Conservation (phyloP, 2,329 filamentous ascomycete species). For the Ascochyta koolunga region DNA sequence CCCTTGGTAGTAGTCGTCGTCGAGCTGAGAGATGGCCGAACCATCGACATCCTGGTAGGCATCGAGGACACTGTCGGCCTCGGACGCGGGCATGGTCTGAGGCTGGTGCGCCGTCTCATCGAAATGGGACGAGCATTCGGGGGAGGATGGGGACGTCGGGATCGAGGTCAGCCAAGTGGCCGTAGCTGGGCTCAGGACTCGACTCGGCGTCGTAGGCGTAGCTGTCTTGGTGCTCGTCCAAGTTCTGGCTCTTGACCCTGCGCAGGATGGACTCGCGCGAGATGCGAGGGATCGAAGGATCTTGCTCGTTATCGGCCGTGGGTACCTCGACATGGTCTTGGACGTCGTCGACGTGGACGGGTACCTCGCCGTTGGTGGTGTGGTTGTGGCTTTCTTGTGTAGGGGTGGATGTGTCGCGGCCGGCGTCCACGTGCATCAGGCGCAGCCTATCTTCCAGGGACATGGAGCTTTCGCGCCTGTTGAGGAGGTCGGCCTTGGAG, state of each 20-base stretch:
- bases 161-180: conserved; percentile 66
- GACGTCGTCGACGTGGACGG: conserved; percentile 44
- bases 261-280: conserved; percentile 92
- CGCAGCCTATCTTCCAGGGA: conserved; percentile 83
- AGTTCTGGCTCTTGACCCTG: conserved; percentile 73
- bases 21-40: conserved; percentile 49
- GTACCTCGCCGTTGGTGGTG: conserved; percentile 29
- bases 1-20: no score
- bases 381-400: conserved; percentile 45
- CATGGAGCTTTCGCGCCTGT: conserved; percentile 75
- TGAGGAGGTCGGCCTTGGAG: conserved; percentile 79
- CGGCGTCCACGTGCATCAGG: conserved; percentile 81
- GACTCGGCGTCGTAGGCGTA: conserved; percentile 53
- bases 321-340: conserved; percentile 29
- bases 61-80: conserved; percentile 54
- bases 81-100: conserved; percentile 43
- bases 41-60: conserved; percentile 71
- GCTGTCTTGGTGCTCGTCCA: conserved; percentile 56
- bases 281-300: conserved; percentile 77
- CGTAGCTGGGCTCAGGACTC: conserved; percentile 61
- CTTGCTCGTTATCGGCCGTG: conserved; percentile 36
- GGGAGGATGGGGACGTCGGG: conserved; percentile 90
- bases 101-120: conserved; percentile 63
- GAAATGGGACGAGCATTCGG: conserved; percentile 69
- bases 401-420: conserved; percentile 44